Percentiles rank a stretch among this genome's conserved stretches.
Evolutionary conservation across 768 basidiomycete species (phyloP).

Genomic region (Mycena haematopus): DNA sequence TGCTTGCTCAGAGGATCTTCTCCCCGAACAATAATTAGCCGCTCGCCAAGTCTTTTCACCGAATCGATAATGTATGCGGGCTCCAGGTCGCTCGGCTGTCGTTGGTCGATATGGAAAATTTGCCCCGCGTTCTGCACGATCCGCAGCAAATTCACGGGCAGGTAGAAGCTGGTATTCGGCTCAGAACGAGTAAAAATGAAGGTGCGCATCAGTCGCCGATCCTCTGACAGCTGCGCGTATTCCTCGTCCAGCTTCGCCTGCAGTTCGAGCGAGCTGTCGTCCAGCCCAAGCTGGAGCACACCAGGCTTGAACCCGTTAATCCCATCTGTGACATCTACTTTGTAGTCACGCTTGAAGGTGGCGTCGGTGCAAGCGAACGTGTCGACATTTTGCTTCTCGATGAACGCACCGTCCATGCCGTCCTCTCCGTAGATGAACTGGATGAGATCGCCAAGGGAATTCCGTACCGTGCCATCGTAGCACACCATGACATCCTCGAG

Average conservation of each 20-base stretch:
- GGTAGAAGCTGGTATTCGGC: slow-evolving; percentile 76
- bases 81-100: slow-evolving; percentile 92
- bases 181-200: slow-evolving; percentile 86
- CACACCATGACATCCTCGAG: slow-evolving; percentile 97
- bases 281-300: slow-evolving; percentile 83
- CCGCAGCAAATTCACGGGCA: slow-evolving; percentile 95
- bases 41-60: slow-evolving; percentile 74
- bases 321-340: slow-evolving; percentile 89
- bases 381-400: slow-evolving; percentile 94
- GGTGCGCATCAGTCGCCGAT: slow-evolving; percentile 78
- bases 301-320: slow-evolving; percentile 23
- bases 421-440: slow-evolving; percentile 99
- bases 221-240: slow-evolving; percentile 65
- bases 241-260: slow-evolving; percentile 75
- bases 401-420: slow-evolving; percentile 98
- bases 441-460: slow-evolving; percentile 94
- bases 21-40: slow-evolving; percentile 89
- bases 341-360: slow-evolving; percentile 90
- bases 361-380: slow-evolving; percentile 82
- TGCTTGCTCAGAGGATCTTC: slow-evolving; percentile 75
- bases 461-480: slow-evolving; percentile 97
- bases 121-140: slow-evolving; percentile 95
- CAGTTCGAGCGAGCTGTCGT: slow-evolving; percentile 74
- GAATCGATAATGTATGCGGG: slow-evolving; percentile 86
- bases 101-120: slow-evolving; percentile 95